Percentiles rank a stretch among this genome's conserved stretches.
These are phyloP conservation scores for Penicillium corylophilum DNA, from an alignment of 2,329 filamentous ascomycete genomes.

Conservation along the genomic window DNA sequence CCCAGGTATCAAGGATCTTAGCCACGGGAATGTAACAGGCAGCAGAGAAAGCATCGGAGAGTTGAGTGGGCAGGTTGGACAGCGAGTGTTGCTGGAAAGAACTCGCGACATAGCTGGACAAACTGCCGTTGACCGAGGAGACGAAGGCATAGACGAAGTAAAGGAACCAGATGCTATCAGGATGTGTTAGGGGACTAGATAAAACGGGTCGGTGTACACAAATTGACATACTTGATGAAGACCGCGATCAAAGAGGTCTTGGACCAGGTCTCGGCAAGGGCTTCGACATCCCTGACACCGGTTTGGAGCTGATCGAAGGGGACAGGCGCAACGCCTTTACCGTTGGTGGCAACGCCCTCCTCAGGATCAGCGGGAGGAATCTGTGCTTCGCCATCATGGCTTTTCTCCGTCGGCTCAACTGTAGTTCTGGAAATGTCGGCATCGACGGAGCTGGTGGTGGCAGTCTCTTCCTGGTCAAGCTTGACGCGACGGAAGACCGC, in stretches of 20 bases:
- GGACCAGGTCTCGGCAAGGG: conserved; percentile 47
- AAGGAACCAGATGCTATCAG: conserved; percentile 22
- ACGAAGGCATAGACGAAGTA: conserved; percentile 22
- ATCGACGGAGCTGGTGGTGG: not conserved
- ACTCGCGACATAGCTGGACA: conserved; percentile 20
- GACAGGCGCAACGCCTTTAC: not conserved
- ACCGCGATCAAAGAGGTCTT: conserved; percentile 26
- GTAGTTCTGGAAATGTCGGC: not conserved
- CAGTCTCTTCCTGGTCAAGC: conserved; percentile 1
- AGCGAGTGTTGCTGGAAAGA: conserved; percentile 17
- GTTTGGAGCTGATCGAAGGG: conserved; percentile 27
- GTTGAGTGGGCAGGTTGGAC: conserved; percentile 37
- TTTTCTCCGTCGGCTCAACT: not conserved
- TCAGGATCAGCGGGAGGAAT: not conserved
- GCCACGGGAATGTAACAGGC: conserved; percentile 61
- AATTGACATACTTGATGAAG: conserved; percentile 16
- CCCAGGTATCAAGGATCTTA: conserved; percentile 63
- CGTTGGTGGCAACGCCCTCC: no score
- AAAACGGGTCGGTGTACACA: not conserved
- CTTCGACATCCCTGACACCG: conserved; percentile 51
- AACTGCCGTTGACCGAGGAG: conserved; percentile 12
- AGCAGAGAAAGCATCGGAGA: conserved; percentile 52
- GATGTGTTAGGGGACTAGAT: not conserved
- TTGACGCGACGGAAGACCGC: conserved; percentile 7
- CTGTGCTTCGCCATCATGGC: not conserved